A percentile compares a stretch with the other conserved stretches of the same genome.
phyloP scores from a whole-genome alignment of 306 rosid genomes.

The Mimosa bimucronata region DNA sequence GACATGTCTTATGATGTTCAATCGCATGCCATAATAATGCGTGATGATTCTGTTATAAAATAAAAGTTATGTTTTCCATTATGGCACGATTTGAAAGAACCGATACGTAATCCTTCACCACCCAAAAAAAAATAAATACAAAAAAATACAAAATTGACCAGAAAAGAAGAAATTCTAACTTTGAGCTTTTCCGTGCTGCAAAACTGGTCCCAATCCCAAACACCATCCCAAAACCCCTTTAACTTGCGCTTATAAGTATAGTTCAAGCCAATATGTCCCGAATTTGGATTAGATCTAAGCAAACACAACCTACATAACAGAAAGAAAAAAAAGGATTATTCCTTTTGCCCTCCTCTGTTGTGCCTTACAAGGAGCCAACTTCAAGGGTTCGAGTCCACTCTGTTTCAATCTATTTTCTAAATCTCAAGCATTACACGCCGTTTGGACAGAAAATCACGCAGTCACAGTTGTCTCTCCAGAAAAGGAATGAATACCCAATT shows the following conservation, averaged over 20 bases:
- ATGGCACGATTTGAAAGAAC: conserved; percentile 20
- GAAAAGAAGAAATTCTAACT: background rate
- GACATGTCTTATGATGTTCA: background rate
- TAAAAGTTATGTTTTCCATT: background rate
- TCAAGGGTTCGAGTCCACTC: conserved; percentile 25
- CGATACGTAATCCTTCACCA: background rate
- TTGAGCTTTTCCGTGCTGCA: background rate
- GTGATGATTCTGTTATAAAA: background rate
- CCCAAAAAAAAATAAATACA: too few relatives aligned
- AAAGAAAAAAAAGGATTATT: background rate
- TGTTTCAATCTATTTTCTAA: conserved; percentile 27
- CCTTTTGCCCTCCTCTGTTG: background rate
- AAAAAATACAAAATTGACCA: background rate
- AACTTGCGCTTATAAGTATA: background rate
- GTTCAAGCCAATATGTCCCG: conserved; percentile 6
- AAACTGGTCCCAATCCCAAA: conserved; percentile 6
- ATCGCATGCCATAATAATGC: background rate
- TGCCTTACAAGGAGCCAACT: conserved; percentile 23
- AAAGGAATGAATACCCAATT: conserved; percentile 27
- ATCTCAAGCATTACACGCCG: background rate
- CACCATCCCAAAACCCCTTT: background rate
- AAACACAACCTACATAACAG: background rate
- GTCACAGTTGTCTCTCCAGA: background rate
- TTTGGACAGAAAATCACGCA: background rate
- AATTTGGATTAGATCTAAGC: conserved; percentile 37